A percentile compares a stretch with the other conserved stretches of the same genome.
Evolutionary conservation across 192 early-diverging fungal species (phyloP).

Genomic region (Coemansia sp.): DNA sequence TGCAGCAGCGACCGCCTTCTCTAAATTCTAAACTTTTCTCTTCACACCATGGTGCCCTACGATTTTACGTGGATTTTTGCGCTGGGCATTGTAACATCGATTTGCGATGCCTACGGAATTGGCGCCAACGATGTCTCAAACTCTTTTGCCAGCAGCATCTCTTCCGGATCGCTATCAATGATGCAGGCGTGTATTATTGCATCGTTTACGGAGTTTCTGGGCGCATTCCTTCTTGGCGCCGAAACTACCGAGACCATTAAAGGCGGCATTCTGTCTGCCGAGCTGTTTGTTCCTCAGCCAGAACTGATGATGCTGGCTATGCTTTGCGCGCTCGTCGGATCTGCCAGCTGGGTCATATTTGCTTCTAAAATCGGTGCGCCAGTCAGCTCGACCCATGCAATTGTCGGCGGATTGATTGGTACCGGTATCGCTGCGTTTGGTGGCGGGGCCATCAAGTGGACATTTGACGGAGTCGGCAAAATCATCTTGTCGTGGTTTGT

Average conservation of each 20-base stretch:
- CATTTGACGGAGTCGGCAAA: conserved; percentile 49
- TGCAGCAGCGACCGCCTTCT: too few relatives aligned
- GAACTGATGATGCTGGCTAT: conserved; percentile 81
- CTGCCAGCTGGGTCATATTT: conserved; percentile 71
- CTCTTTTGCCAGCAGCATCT: conserved; percentile 81
- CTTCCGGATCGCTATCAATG: conserved; percentile 73
- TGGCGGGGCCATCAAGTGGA: conserved; percentile 61
- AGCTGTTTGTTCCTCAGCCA: conserved; percentile 57
- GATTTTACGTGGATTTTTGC: conserved; percentile 68
- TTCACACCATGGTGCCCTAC: conserved; percentile 50
- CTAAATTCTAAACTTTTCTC: neutral
- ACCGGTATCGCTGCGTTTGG: conserved; percentile 74
- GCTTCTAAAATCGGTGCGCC: conserved; percentile 66
- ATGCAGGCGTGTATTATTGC: conserved; percentile 74
- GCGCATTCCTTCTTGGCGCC: conserved; percentile 72
- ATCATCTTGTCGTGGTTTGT: conserved; percentile 79
- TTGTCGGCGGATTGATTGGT: conserved; percentile 76
- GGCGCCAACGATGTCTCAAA: conserved; percentile 91
- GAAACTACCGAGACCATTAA: conserved; percentile 77
- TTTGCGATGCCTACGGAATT: conserved; percentile 72
- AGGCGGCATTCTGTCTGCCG: conserved; percentile 64
- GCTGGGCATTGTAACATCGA: conserved; percentile 62
- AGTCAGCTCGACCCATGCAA: conserved; percentile 79
- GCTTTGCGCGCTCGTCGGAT: conserved; percentile 76
- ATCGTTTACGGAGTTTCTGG: conserved; percentile 78